Evolutionary conservation across 2,329 filamentous ascomycete genomes (phyloP).

Genomic region (Penicillium vulpinum): DNA sequence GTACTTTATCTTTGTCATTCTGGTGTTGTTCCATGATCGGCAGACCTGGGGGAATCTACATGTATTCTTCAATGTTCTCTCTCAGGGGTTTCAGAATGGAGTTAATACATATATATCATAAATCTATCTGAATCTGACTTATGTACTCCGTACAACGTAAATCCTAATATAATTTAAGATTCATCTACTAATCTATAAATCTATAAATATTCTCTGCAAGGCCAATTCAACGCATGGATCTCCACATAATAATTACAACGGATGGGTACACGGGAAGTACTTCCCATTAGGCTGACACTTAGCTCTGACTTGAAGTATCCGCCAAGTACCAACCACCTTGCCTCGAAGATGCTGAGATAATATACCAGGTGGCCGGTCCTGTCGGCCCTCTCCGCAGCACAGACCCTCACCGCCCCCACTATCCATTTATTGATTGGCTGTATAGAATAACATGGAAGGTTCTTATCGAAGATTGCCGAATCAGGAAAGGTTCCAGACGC

Average conservation of each 20-base stretch:
- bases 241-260: constrained; percentile 2
- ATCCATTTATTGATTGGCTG: neutral
- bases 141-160: neutral
- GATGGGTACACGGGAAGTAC: neutral
- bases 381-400: constrained; percentile 1
- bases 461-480: constrained; percentile 17
- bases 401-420: constrained; percentile 13
- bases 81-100: constrained; percentile 8
- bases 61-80: neutral
- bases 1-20: neutral
- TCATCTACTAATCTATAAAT: constrained; percentile 8
- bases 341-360: constrained; percentile 5
- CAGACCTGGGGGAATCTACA: constrained; percentile 5
- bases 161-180: constrained; percentile 3
- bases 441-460: neutral
- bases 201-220: constrained; percentile 13
- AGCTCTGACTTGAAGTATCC: neutral
- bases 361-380: neutral
- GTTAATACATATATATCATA: neutral
- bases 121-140: neutral
- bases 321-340: neutral
- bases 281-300: neutral
- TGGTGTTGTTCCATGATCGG: constrained; percentile 6
- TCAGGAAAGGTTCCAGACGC: constrained; percentile 24
- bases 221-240: constrained; percentile 5